A percentile compares a stretch with the other conserved stretches of the same genome.
These are phyloP conservation scores for Globisporangium emineosum DNA, from an alignment of 352 stramenopile species.

Conservation along the genomic window DNA sequence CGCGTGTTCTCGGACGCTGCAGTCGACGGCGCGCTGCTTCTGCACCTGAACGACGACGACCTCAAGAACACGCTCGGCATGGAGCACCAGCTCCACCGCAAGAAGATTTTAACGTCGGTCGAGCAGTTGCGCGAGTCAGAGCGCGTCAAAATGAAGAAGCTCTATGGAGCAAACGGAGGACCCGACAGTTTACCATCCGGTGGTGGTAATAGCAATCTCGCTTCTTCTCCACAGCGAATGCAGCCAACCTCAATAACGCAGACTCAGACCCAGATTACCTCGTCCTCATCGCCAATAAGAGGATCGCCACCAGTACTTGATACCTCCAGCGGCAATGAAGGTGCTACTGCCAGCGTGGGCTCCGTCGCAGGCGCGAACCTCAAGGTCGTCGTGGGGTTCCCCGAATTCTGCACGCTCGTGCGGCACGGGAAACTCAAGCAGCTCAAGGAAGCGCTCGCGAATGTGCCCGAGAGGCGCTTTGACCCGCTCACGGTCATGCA, in stretches of 20 bases:
- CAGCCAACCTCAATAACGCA: conserved; percentile 1
- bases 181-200: conserved; percentile 10
- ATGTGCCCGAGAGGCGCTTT: conserved; percentile 85
- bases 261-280: neutral
- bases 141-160: conserved; percentile 36
- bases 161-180: conserved; percentile 29
- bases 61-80: conserved; percentile 94
- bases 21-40: conserved; percentile 87
- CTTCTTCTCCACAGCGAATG: neutral
- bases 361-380: conserved; percentile 16
- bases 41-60: conserved; percentile 90
- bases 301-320: neutral
- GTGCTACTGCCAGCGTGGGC: conserved; percentile 6
- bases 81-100: conserved; percentile 93
- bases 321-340: neutral
- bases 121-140: conserved; percentile 63
- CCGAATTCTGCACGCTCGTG: conserved; percentile 79
- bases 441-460: conserved; percentile 84
- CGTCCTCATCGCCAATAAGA: neutral
- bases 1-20: conserved; percentile 83
- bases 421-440: conserved; percentile 87
- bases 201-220: neutral
- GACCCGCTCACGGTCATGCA: conserved; percentile 67
- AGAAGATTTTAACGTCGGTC: conserved; percentile 93
- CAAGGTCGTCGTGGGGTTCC: conserved; percentile 59